Percentiles rank a stretch among this genome's conserved stretches.
Conservation (phyloP, 192 early-diverging fungal species). For the Mortierella claussenii region DNA sequence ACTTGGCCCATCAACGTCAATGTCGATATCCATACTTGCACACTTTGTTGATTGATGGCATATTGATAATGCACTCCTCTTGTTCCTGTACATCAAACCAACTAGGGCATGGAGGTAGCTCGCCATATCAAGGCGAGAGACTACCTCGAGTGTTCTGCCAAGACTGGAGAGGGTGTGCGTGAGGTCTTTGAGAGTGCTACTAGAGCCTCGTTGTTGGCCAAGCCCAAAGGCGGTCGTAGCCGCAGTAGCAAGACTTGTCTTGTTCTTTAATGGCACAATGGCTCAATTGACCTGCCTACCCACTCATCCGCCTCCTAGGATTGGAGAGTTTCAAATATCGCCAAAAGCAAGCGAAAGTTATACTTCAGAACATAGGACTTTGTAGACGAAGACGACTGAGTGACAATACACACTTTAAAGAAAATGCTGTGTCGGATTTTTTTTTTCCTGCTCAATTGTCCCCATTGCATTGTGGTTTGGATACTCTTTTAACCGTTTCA, state of each 20-base stretch:
- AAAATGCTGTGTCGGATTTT: too few species aligned
- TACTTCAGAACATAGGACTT: too few species aligned
- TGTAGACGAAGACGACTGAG: too few species aligned
- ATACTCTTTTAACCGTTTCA: too few species aligned
- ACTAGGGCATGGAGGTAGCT: slow-evolving; percentile 82
- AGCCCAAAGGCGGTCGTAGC: slow-evolving; percentile 21
- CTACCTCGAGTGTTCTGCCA: slow-evolving; percentile 70
- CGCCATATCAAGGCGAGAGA: slow-evolving; percentile 86
- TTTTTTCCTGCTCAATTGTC: too few species aligned
- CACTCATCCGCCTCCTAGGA: too few species aligned
- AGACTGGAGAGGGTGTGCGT: slow-evolving; percentile 50
- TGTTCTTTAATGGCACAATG: slow-evolving; percentile 43
- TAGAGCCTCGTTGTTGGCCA: slow-evolving; percentile 72
- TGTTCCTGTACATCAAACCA: slow-evolving; percentile 54
- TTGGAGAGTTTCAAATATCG: too few species aligned
- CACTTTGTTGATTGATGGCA: background rate
- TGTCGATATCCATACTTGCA: background rate
- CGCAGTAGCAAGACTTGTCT: slow-evolving; percentile 27
- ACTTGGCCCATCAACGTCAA: too few species aligned
- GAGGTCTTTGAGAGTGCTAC: slow-evolving; percentile 62
- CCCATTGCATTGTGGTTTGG: too few species aligned
- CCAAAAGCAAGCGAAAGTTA: too few species aligned
- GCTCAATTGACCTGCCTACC: too few species aligned
- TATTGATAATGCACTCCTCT: background rate
- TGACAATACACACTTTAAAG: too few species aligned